These are phyloP conservation scores for Magnolia sinica DNA, from an alignment of 164 flowering plant genomes.

Conservation along the genomic window DNA sequence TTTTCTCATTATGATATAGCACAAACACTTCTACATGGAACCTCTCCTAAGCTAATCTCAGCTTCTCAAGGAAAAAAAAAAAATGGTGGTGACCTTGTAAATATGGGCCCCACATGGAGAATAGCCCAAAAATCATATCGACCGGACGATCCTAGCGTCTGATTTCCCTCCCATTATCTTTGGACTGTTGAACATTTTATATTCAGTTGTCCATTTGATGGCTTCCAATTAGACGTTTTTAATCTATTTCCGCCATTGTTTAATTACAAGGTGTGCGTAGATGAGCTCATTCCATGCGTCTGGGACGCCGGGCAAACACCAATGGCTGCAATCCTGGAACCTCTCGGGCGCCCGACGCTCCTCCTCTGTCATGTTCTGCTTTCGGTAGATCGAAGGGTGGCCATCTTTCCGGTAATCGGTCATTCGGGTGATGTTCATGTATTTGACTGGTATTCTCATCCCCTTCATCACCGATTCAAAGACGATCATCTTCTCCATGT, in stretches of 20 bases:
- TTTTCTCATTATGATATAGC: not conserved
- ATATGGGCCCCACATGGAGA: no score
- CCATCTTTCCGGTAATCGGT: conserved; percentile 17
- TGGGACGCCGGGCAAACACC: conserved; percentile 22
- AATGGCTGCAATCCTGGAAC: conserved; percentile 20
- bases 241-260: not conserved
- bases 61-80: not conserved
- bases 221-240: no score
- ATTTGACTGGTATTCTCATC: conserved; percentile 15
- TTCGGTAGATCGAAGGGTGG: conserved; percentile 18
- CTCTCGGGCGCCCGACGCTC: conserved; percentile 6
- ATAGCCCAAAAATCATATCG: no score
- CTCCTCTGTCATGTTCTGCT: conserved; percentile 6
- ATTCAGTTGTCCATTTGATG: no score
- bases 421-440: conserved; percentile 20
- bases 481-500: conserved; percentile 11
- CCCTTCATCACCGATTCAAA: conserved; percentile 14
- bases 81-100: not conserved
- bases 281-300: conserved; percentile 16
- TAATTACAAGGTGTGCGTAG: conserved; percentile 5
- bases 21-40: not conserved
- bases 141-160: no score
- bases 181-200: no score
- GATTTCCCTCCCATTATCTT: no score
- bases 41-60: not conserved